Conservation (phyloP, 73 alveolate species). For the Paramecium tetraurelia region DNA sequence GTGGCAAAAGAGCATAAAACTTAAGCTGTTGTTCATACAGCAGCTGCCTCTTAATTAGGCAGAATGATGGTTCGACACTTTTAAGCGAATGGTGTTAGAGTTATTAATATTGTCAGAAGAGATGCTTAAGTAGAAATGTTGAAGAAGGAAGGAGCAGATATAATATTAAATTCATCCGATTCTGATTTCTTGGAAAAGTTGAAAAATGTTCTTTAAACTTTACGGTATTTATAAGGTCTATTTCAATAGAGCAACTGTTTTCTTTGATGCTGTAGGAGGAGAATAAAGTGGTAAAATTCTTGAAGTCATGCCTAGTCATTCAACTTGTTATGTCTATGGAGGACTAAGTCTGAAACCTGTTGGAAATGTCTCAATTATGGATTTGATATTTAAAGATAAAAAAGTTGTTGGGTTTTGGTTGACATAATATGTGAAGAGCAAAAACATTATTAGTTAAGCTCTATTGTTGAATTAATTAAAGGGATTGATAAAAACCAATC, state of each 20-base stretch:
- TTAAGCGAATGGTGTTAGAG: slow-evolving; percentile 61
- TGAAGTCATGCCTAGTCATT: slow-evolving; percentile 64
- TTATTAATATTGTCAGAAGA: slow-evolving; percentile 81
- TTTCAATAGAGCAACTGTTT: slow-evolving; percentile 67
- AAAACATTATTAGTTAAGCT: slow-evolving; percentile 32
- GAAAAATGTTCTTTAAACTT: background rate
- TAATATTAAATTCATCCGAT: slow-evolving; percentile 50
- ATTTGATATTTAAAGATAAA: slow-evolving; percentile 68
- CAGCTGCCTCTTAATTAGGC: slow-evolving; percentile 83
- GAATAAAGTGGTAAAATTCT: slow-evolving; percentile 67
- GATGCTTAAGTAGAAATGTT: slow-evolving; percentile 72
- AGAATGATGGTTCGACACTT: slow-evolving; percentile 71
- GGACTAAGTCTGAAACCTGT: slow-evolving; percentile 60
- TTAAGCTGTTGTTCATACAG: slow-evolving; percentile 75
- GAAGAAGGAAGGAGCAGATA: slow-evolving; percentile 66
- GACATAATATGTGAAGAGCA: slow-evolving; percentile 33
- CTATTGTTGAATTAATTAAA: slow-evolving; percentile 14
- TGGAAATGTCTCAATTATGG: slow-evolving; percentile 61
- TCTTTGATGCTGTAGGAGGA: slow-evolving; percentile 83
- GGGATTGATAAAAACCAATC: background rate
- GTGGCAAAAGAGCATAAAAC: slow-evolving; percentile 37
- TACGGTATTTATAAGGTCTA: background rate
- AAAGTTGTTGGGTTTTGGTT: slow-evolving; percentile 68
- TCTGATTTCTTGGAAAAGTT: slow-evolving; percentile 36
- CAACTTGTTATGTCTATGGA: slow-evolving; percentile 75